Base-by-base conservation (phyloP, 768 basidiomycete species). In the Rhodosporidiobolus odoratus region DNA sequence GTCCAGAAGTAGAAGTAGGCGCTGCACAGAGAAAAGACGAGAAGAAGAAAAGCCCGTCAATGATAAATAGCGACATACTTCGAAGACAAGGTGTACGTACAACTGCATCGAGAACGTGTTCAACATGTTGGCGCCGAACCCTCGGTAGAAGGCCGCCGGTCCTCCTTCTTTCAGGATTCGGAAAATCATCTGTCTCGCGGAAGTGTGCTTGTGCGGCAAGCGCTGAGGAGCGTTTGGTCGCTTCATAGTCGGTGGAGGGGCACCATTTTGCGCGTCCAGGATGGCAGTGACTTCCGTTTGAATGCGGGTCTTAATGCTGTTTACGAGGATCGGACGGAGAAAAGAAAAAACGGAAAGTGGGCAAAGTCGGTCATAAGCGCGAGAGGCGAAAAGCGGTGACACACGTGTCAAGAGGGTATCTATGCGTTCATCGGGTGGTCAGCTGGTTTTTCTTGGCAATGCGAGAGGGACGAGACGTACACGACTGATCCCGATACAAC, bases 1-100 rank as follows among this genome's bases (percentile, higher is more conserved):
- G 93, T 90, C 79, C 98, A 97, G 83, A 96, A 98, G 84, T 95
- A 98, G 84, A 99, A 99, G 82, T 99, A 99, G 34, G 96, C 95
- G 78, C 73, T 75, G 61, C 69, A 50, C 8, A 58, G 27, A 58
- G n/a, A n/a, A n/a, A n/a, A n/a, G n/a, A n/a, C n/a, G n/a, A n/a
- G 19, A 47, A 23, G 13, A 63, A 40, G n/a, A 25, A 27, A 9
- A 56, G 16, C 30, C 27, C 41, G 58, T 59, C 40, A 45, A n/a
- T n/a, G n/a, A n/a, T n/a, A 23, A 15, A 27, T 30, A 19, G 23
- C 58, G 68, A 65, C 19, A 38, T 34, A 4, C 27, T 38, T 32
- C 37, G 32, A 27, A 4, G 27, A 32, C 2, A 53, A 35, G 48
- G 43, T 7, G 13, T 12, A 45, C 67, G 9, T 32, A 85, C 91